Evolutionary conservation across 1,284 basidiomycete genomes (phyloP), one percentile per base, ranked within the genome.

Genomic region (Cutaneotrichosporon sp.): DNA sequence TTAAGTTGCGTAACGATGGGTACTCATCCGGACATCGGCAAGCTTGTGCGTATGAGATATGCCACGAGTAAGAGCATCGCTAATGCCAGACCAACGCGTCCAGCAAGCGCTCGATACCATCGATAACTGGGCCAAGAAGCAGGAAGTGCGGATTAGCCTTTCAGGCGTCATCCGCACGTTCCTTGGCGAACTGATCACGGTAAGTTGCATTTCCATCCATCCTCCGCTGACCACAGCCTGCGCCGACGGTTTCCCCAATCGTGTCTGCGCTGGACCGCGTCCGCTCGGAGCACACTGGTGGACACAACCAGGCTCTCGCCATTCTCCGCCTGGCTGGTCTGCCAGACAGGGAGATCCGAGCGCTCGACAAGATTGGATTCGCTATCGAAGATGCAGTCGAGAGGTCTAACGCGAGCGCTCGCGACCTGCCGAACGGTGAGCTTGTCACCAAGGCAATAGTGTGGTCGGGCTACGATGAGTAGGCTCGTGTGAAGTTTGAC

Each of bases 241-340:
- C 42, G 42, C 29, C 42, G 7, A 44, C 42, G 10, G 29, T 31
- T 10, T 44, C 42, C 26, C 42, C 42, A 3, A 44, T 44, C 3
- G 42, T 44, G 26, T 44, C 42, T 11, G 42, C 42, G n/a, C 42
- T 44, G 11, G 42, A 44, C 42, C 42, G 42, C 17, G 42, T 44
- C 7, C 42, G 42, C 27, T 44, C 42, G 2, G 42, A 44, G 42
- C 42, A 44, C 17, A 22, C 10, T 17, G 29, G 27, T 8, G 42
- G 27, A 4, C 42, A 44, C 27, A 17, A 17, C 5, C 42, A 44
- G 42, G 42, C 42, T 4, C 26, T 44, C 27, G 42, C 42, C 26
- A 44, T 44, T 17, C 42, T 44, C 8, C 42, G 42, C 17, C 42
- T 44, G 4, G 29, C 42, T 4, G 42, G 42, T 25, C 17, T 44